Base-by-base conservation (phyloP, 805 yeast genomes). In the Saturnispora mendoncae region DNA sequence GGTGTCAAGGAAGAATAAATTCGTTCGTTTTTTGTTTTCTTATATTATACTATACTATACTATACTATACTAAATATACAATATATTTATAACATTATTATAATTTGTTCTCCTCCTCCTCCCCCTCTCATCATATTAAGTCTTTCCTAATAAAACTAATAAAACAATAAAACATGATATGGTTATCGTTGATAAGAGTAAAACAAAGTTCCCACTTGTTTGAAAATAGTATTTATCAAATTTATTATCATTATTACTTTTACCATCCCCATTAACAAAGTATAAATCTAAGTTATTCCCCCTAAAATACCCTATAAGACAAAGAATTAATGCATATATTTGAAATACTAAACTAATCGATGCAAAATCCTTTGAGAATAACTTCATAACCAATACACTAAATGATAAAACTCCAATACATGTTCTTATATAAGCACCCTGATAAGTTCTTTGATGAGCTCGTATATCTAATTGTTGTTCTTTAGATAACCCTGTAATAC, bases 1-100 rank as follows among this genome's bases (percentile, higher is more conserved):
- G 96, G 96, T 64, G 71, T 81, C 62, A 87, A 88, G 71, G 84
- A 80, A 65, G 95, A 86, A 58, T 85, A 76, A 59, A 45, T 49
- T 30, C 10, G 8, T 26, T 24, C 35, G 6, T 24, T 34, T 8
- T 25, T 18, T 19, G 12, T 20, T 18, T 21, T 13, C 15, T 12
- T 32, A 15, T 21, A 13, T 33, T 12, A 21, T 27, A 23, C 18
- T 37, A 21, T 34, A 12, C 27, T 29, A 24, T 33, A 36, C 6
- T n/a, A n/a, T n/a, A n/a, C n/a, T n/a, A n/a, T n/a, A n/a, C n/a
- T n/a, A n/a, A n/a, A n/a, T n/a, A n/a, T n/a, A n/a, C n/a, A n/a
- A n/a, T n/a, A n/a, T n/a, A n/a, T n/a, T n/a, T n/a, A n/a, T n/a
- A n/a, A n/a, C n/a, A n/a, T n/a, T n/a, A n/a, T n/a, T n/a, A n/a